Conservation (phyloP, 768 basidiomycete genomes). For the Boletus patriciae region DNA sequence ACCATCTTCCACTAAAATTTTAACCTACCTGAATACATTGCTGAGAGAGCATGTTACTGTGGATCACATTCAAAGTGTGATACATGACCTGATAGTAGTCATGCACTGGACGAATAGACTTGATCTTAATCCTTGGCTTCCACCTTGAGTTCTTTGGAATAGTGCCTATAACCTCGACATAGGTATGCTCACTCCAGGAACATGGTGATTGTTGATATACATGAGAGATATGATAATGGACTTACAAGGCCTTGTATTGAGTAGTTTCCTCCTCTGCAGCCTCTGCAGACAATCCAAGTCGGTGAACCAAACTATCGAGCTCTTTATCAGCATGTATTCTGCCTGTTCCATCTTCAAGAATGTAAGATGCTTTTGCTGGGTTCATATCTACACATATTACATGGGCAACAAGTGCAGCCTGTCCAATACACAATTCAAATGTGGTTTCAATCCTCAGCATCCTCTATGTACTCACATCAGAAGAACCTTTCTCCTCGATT, state of each 20-base stretch:
- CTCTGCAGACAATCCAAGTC: not conserved
- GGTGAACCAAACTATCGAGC: not conserved
- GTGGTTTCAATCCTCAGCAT: conserved; percentile 22
- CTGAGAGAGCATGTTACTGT: conserved; percentile 6
- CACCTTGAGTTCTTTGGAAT: not conserved
- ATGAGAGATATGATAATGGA: not conserved
- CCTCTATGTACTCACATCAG: conserved; percentile 6
- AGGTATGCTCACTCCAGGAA: conserved; percentile 21
- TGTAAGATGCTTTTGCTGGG: conserved; percentile 9
- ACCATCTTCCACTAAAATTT: too few relatives aligned
- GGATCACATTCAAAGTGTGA: conserved; percentile 28
- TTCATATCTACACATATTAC: conserved; percentile 24
- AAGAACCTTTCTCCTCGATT: conserved; percentile 45
- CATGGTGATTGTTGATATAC: not conserved
- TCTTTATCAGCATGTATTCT: conserved; percentile 14
- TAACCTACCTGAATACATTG: not conserved
- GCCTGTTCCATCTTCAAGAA: conserved; percentile 43
- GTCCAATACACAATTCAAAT: conserved; percentile 3
- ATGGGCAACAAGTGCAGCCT: conserved; percentile 55
- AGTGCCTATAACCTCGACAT: conserved; percentile 13
- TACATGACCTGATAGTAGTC: conserved; percentile 29
- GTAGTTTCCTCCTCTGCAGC: conserved; percentile 14
- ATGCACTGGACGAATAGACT: conserved; percentile 11
- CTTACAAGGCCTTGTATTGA: conserved; percentile 13
- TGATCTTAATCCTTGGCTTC: conserved; percentile 12